Evolutionary conservation across 2,329 filamentous ascomycete species (phyloP).

Genomic region (Leptosphaerulina australis): DNA sequence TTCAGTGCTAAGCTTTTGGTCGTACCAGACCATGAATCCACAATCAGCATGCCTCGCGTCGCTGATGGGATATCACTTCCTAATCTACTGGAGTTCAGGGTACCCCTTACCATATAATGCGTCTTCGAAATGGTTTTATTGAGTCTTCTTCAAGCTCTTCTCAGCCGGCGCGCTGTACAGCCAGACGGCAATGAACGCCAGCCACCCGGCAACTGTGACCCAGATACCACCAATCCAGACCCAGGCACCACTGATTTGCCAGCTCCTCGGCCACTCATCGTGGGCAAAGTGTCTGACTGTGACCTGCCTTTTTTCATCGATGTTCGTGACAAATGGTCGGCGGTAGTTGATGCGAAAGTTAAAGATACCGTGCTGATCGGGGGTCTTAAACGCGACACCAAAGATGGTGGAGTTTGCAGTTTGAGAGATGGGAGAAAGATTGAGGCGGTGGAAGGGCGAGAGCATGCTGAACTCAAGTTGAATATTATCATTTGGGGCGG

Average conservation of each 20-base stretch:
- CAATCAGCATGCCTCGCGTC: slow-evolving; percentile 18
- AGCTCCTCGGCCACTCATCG: slow-evolving; percentile 93
- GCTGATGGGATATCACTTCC: slow-evolving; percentile 20
- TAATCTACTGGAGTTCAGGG: not conserved
- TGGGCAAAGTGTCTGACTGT: slow-evolving; percentile 96
- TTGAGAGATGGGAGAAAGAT: slow-evolving; percentile 63
- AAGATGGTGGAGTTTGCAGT: slow-evolving; percentile 75
- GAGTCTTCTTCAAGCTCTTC: slow-evolving; percentile 57
- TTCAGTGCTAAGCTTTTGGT: slow-evolving; percentile 18
- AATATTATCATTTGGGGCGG: slow-evolving; percentile 72
- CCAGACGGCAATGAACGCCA: slow-evolving; percentile 87
- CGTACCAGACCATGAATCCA: slow-evolving; percentile 9
- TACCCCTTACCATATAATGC: slow-evolving; percentile 10
- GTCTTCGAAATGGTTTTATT: slow-evolving; percentile 38
- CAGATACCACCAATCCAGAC: slow-evolving; percentile 91
- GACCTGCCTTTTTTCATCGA: slow-evolving; percentile 94
- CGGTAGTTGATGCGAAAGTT: slow-evolving; percentile 98
- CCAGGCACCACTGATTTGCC: slow-evolving; percentile 87
- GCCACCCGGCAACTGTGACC: slow-evolving; percentile 81
- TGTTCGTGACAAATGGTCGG: slow-evolving; percentile 83
- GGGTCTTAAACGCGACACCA: slow-evolving; percentile 76
- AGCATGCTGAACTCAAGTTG: slow-evolving; percentile 99
- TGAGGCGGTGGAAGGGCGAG: slow-evolving; percentile 91
- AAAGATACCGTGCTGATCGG: slow-evolving; percentile 99
- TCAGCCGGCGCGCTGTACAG: slow-evolving; percentile 72